Evolutionary conservation across 2,329 filamentous ascomycete genomes (phyloP).

Genomic region (Phialophora chinensis): DNA sequence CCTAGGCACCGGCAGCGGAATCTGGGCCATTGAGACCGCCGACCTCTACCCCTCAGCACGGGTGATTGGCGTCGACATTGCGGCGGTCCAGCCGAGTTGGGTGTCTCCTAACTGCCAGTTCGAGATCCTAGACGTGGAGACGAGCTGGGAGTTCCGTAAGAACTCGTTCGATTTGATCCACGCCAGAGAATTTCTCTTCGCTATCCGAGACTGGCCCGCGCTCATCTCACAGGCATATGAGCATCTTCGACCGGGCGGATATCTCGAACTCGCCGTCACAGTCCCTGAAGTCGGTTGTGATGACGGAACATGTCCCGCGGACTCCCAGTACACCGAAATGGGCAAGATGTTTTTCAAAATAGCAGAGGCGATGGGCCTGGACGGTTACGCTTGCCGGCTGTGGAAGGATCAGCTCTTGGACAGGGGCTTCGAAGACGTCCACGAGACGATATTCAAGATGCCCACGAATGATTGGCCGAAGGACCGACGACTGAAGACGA

Average conservation of each 20-base stretch:
- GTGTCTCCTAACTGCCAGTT: conserved; percentile 44
- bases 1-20: conserved; percentile 34
- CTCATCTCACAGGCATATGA: conserved; percentile 39
- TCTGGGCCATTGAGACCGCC: conserved; percentile 37
- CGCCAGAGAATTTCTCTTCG: conserved; percentile 44
- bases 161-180: conserved; percentile 41
- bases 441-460: conserved; percentile 39
- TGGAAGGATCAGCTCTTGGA: conserved; percentile 34
- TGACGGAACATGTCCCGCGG: conserved; percentile 1
- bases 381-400: conserved; percentile 34
- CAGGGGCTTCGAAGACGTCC: conserved; percentile 40
- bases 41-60: conserved; percentile 37
- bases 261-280: conserved; percentile 44
- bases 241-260: conserved; percentile 43
- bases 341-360: conserved; percentile 35
- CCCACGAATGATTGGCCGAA: conserved; percentile 44
- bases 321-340: conserved; percentile 38
- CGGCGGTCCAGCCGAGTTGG: conserved; percentile 31
- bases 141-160: conserved; percentile 43
- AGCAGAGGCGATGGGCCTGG: conserved; percentile 25
- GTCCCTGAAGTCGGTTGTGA: conserved; percentile 37
- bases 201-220: conserved; percentile 48
- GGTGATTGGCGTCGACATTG: conserved; percentile 37
- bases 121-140: conserved; percentile 42
- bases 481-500: conserved; percentile 47